Base-by-base conservation (phyloP, 495 filamentous ascomycete species). In the Geoglossum glabrum region DNA sequence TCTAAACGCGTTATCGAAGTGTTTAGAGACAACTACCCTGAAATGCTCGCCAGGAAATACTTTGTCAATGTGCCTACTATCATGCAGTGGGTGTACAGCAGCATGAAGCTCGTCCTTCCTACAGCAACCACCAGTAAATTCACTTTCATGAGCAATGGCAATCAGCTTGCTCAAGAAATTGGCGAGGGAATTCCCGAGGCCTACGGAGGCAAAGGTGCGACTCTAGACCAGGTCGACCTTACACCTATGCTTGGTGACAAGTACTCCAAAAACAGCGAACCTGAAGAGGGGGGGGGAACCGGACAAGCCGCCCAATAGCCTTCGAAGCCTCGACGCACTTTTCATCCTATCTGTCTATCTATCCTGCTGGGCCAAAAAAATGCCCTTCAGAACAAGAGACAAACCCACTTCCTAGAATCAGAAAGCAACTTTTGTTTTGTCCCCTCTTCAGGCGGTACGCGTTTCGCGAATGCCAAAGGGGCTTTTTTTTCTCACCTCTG, bases 51-150 rank as follows among this genome's bases (percentile, higher is more conserved):
- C 57, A 78, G 87, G 68, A 95, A 94, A 74, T 92, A 85, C 76
- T 95, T 95, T 65, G 83, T 94, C 70, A 95, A 95, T 59, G 85
- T 94, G 7, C 88, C 89, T 0, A 67, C 79, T 55, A 72, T 94
- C 64, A 94, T 93, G 88, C 83, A 84, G 50, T 94, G 88, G 79
- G 75, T 94, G 66, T 95, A 84, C 66, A 69, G 69, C 30, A 73
- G 82, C 55, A 84, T 93, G 73, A 93, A 88, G 75, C 67, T 86
- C 23, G 78, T 95, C 64, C 70, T 92, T 46, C 79, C 80, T 58
- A 73, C 78, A 62, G 86, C 87, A 69, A 94, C 86, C 3, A 74
- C 83, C 62, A 85, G 83, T 74, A 93, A 94, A 71, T 86, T 94
- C 70, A 82, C 83, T 59, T 83, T 85, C 55, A 78, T 95, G 72